A percentile compares a stretch with the other conserved stretches of the same genome.
These are phyloP conservation scores for Monosiga brevicollis DNA, from an alignment of 78 protist species.

Conservation along the genomic window DNA sequence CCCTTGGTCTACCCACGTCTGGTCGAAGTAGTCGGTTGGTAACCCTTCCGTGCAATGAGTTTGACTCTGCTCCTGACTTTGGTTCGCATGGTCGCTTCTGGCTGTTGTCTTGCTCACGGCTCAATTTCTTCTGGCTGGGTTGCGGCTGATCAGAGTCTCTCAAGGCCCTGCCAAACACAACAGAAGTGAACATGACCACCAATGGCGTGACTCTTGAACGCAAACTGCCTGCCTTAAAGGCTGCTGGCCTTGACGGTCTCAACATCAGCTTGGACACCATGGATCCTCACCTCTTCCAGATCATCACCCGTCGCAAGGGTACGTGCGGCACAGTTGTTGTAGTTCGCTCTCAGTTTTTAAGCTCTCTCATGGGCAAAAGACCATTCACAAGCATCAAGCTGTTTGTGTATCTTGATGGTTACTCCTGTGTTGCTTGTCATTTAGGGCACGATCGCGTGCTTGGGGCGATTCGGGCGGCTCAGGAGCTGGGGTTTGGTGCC, in stretches of 20 bases:
- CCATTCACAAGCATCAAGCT: background rate
- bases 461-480: slow-evolving; percentile 34
- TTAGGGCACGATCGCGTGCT: slow-evolving; percentile 43
- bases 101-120: too few relatives aligned
- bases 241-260: slow-evolving; percentile 37
- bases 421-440: background rate
- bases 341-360: background rate
- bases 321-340: slow-evolving; percentile 12
- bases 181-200: slow-evolving; percentile 62
- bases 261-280: slow-evolving; percentile 78
- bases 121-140: too few relatives aligned
- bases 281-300: slow-evolving; percentile 28
- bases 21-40: slow-evolving; percentile 30
- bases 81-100: background rate
- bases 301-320: slow-evolving; percentile 53
- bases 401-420: background rate
- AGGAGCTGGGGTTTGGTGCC: slow-evolving; percentile 12
- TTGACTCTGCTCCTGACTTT: background rate
- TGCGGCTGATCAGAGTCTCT: too few relatives aligned
- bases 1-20: slow-evolving; percentile 44
- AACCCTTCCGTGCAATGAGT: slow-evolving; percentile 3
- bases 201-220: slow-evolving; percentile 57
- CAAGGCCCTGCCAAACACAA: slow-evolving; percentile 28
- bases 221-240: slow-evolving; percentile 36
- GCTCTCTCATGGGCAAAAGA: background rate